Conservation (phyloP, 2,329 filamentous ascomycete species). For the Botrytis deweyae region DNA sequence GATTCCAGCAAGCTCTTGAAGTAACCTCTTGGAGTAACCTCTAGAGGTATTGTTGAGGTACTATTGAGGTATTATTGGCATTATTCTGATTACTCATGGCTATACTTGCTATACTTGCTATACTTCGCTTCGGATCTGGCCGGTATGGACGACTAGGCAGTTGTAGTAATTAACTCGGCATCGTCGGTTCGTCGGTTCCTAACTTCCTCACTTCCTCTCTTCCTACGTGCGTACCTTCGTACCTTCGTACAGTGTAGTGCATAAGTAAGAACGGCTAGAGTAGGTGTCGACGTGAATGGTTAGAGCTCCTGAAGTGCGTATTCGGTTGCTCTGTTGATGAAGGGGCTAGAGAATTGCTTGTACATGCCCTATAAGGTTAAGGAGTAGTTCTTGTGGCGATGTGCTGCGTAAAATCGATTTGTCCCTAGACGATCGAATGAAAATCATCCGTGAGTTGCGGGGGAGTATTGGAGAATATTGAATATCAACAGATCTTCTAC, state of each 20-base stretch:
- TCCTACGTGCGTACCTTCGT: too few species aligned
- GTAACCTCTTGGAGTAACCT: background rate
- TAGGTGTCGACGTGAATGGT: background rate
- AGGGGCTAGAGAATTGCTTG: background rate
- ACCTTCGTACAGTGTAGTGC: background rate
- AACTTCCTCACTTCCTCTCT: too few species aligned
- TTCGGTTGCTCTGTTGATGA: background rate
- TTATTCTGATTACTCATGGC: background rate
- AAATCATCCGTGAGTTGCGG: conserved; percentile 6
- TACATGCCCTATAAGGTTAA: background rate
- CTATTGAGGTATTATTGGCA: background rate
- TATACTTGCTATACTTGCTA: background rate
- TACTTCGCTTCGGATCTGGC: background rate
- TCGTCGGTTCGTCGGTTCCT: background rate
- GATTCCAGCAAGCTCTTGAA: background rate
- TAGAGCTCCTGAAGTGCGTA: background rate
- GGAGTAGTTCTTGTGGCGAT: background rate
- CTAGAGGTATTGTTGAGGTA: background rate
- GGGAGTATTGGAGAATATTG: conserved; percentile 2
- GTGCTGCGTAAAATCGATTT: background rate
- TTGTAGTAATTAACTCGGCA: background rate
- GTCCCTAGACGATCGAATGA: background rate
- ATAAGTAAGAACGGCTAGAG: background rate
- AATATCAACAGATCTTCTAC: conserved; percentile 11
- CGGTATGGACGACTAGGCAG: background rate